Percentiles rank a stretch among this genome's conserved stretches.
These are phyloP conservation scores for Fagopyrum homotropicum DNA, from an alignment of 148 eudicot genomes.

Conservation along the genomic window DNA sequence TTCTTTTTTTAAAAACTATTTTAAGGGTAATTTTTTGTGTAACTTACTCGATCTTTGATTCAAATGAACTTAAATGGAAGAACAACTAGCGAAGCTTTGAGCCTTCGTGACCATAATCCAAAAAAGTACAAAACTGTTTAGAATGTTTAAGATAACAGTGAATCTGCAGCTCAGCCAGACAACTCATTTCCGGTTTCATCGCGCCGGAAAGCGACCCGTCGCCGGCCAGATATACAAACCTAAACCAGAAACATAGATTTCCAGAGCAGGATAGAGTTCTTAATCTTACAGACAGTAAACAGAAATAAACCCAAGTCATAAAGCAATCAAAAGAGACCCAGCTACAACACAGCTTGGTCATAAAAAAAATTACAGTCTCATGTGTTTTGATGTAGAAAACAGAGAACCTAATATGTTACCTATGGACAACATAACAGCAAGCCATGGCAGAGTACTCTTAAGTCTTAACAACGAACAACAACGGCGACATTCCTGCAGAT, in stretches of 20 bases:
- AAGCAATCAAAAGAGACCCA: not conserved
- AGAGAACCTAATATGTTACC: constrained; percentile 1
- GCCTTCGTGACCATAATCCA: not conserved
- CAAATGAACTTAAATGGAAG: not conserved
- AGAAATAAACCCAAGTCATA: not conserved
- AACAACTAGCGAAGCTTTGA: not conserved
- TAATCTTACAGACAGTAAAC: constrained; percentile 3
- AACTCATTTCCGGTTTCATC: not conserved
- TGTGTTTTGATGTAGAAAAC: not conserved
- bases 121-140: not conserved
- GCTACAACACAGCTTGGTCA: constrained; percentile 1
- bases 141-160: not conserved
- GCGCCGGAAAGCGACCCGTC: not conserved
- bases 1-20: too few species aligned
- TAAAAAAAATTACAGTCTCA: constrained; percentile 6
- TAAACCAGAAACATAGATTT: not conserved
- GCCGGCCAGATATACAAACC: not conserved
- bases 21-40: too few species aligned
- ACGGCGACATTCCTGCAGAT: constrained; percentile 4
- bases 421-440: not conserved
- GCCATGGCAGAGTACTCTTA: not conserved
- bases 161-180: not conserved
- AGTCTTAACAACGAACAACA: constrained; percentile 1
- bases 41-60: not conserved
- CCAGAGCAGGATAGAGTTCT: not conserved